Base-by-base conservation (phyloP, 345 rosid genomes). In the Ailanthus altissimus region DNA sequence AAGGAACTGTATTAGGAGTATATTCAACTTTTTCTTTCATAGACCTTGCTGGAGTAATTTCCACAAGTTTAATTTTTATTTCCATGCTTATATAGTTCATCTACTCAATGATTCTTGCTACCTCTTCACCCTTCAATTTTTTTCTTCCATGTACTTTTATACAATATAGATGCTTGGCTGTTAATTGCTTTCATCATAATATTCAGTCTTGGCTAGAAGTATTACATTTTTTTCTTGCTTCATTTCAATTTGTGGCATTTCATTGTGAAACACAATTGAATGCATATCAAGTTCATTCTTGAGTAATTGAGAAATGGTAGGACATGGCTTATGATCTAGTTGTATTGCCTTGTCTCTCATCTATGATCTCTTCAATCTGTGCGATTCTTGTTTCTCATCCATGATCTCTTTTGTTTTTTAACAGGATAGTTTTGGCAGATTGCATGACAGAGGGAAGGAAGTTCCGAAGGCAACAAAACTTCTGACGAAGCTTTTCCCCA, bases 381-480 rank as follows among this genome's bases (percentile, higher is more conserved):
- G n/a, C n/a, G 3, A 32, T 32, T 32, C 38, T 32, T 32, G 38
- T 32, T 3, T 32, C 38, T 32, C 38, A 32, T 32, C 38, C 38
- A 32, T 65, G 14, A 15, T 45, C 49, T 80, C 50, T 70, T 54
- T 74, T 53, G 43, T 51, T 59, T 25, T 76, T 78, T 85, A 74
- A 84, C 94, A 94, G 98, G 95, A 89, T 84, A 88, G 89, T 80
- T 90, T 91, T 86, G 93, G 93, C 81, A 84, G 89, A 79, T 86
- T 90, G 74, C 86, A 85, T 84, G 94, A 90, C 53, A 85, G 88
- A 81, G 94, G 91, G 53, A 91, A 94, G 84, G 97, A 91, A 84
- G 87, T 89, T 76, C 89, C 94, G 4, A 88, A 89, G 84, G 88
- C 87, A 68, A 87, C 91, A 15, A 88, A 92, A 82, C 84, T 83